Evolutionary conservation across 108 stramenopile species (phyloP), one percentile per base, ranked within the genome.

Genomic region (Nitzschia putrida): DNA sequence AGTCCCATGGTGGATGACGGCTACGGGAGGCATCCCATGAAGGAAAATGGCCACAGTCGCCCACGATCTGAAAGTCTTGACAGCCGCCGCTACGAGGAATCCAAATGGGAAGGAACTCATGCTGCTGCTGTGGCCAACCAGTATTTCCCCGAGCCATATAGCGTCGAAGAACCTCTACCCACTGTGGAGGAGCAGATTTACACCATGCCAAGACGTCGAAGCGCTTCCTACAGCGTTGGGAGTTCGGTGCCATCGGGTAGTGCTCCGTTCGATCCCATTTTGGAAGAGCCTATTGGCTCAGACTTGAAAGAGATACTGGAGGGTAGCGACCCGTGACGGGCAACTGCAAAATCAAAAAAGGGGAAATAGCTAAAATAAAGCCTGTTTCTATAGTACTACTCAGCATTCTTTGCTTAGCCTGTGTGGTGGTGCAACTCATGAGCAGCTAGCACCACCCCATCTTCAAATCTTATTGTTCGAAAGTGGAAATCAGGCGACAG

Each of bases 351-450:
- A 49, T 4, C 6, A 49, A 49, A 49, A 49, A 49, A 3, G 29
- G 29, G 29, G 29, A 34, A 34, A 34, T 34, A 34, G 29, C 29
- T 34, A 34, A n/a, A 34, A 34, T 34, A 34, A 34, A 34, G 29
- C 29, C 29, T 34, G 29, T 34, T 34, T 34, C 29, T 34, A 34
- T 34, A 34, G 29, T 4, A 34, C 29, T 34, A 34, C 4, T 3
- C 29, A 4, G 4, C 29, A 49, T 49, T 49, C 18, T 8, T 44
- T 8, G 12, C 34, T 21, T 73, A 73, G 29, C 55, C 73, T 7
- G 92, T 86, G 74, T 94, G 93, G 81, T 91, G 87, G 79, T 94
- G 93, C 20, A 85, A 90, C 61, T 94, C 93, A 58, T 94, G 93
- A 7, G 90, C 65, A 40, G 51, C 72, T 54, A 94, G 69, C 16